Percentiles rank a stretch among this genome's conserved stretches.
Evolutionary conservation across 345 rosid genomes (phyloP).

Genomic region (Boechera divaricarpa): DNA sequence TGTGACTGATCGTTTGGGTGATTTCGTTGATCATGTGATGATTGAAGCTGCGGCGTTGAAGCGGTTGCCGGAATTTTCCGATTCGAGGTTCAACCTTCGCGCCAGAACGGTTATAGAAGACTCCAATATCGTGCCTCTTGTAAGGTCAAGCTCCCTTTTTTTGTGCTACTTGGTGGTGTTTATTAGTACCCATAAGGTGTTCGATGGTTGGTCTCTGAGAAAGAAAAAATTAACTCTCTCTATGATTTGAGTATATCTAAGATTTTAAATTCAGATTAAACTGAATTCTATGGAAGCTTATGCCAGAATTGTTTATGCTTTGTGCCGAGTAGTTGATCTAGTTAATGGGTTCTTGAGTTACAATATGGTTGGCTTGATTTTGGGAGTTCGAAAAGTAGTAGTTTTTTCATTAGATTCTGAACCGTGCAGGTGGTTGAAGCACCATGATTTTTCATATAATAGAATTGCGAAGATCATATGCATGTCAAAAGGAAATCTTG

Average conservation of each 20-base stretch:
- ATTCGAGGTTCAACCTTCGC: constrained; percentile 60
- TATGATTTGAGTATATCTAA: not conserved
- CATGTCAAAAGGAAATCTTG: constrained; percentile 71
- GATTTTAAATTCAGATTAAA: too few relatives aligned
- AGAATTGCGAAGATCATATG: constrained; percentile 77
- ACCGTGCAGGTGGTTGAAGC: constrained; percentile 89
- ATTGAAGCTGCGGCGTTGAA: constrained; percentile 83
- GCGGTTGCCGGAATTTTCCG: constrained; percentile 57
- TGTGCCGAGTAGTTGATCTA: not conserved
- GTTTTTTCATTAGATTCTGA: constrained; percentile 26
- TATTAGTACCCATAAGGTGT: constrained; percentile 35
- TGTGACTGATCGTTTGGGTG: constrained; percentile 58
- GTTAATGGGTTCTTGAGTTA: not conserved
- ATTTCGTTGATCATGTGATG: constrained; percentile 76
- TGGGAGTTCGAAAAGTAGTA: not conserved
- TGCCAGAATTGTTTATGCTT: constrained; percentile 3
- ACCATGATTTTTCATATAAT: constrained; percentile 69
- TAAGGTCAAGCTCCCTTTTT: constrained; percentile 56
- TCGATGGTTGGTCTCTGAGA: constrained; percentile 26
- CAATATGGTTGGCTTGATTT: not conserved
- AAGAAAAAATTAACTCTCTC: not conserved
- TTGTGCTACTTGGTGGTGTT: not conserved
- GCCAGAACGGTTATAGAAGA: constrained; percentile 66
- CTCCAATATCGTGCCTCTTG: constrained; percentile 70
- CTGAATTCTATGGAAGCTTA: not conserved